Base-by-base conservation (phyloP, 208 protist species). In the Crithidia fasciculata region DNA sequence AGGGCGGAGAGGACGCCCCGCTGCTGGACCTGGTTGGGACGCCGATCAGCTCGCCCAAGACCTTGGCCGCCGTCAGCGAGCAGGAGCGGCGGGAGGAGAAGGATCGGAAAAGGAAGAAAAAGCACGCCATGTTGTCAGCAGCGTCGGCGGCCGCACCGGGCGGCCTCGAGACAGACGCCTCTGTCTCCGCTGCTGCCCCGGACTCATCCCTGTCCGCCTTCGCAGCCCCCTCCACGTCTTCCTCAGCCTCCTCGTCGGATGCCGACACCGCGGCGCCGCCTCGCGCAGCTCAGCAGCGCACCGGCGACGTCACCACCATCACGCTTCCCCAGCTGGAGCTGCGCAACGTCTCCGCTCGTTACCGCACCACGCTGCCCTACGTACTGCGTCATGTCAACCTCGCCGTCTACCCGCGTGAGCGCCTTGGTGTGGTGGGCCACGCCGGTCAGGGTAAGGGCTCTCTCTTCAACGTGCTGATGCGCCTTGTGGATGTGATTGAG, bases 401-500 rank as follows among this genome's bases (percentile, higher is more conserved):
- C 37, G 45, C 57, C 36, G 80, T 97, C 36, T 76, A 82, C 59
- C 74, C 78, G 0, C 60, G 73, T 52, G 89, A 89, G 74, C 80
- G 85, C 2, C 58, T 90, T 18, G 84, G 83, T 45, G 69, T 95
- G 56, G 79, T 92, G 8, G 88, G 91, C 37, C 74, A 75, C 57
- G 82, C 87, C 2, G 91, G 91, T n/a, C 74, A 83, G 41, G 89
- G 89, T 15, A 94, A 94, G 69, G 87, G 85, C 4, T 82, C 87
- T 41, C 44, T 94, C 18, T 85, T 94, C 57, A 81, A 83, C 63
- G 78, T 86, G 12, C 72, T 94, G 36, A 78, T 90, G 12, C 81
- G 89, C 5, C 79, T 91, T 13, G 65, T 99, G 3, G 81, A 98
- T 18, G 90, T 98, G 57, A 57, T 92, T 2, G 86, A 84, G 41